These are phyloP conservation scores for Fusarium sp. DNA, from an alignment of 2,329 filamentous ascomycete species.

Conservation along the genomic window DNA sequence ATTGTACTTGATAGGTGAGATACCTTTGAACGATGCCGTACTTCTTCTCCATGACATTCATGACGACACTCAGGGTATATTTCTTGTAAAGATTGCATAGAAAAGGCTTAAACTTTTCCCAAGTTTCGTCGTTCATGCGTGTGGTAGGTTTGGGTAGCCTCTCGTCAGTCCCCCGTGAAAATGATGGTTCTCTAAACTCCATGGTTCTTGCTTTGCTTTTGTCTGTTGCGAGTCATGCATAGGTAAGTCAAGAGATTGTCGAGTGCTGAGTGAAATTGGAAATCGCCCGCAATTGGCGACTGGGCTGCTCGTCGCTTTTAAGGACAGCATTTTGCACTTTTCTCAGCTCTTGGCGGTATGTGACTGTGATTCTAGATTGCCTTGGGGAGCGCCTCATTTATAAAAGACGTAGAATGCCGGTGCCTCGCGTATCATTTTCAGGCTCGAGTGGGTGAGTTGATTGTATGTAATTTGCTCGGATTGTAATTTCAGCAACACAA, in stretches of 20 bases:
- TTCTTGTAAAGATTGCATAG: conserved; percentile 33
- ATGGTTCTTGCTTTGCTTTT: conserved; percentile 1
- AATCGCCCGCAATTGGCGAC: background rate
- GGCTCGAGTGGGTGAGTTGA: background rate
- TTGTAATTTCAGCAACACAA: conserved; percentile 19
- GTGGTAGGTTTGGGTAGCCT: conserved; percentile 27
- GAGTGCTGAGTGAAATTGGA: background rate
- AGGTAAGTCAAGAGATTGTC: background rate
- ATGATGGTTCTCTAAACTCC: conserved; percentile 12
- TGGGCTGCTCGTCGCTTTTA: conserved; percentile 14
- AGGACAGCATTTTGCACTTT: conserved; percentile 19
- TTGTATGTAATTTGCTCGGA: conserved; percentile 6
- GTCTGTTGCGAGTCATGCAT: background rate
- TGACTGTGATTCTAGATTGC: conserved; percentile 14
- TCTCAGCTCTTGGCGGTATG: background rate
- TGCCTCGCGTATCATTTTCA: conserved; percentile 11
- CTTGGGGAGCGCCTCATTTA: conserved; percentile 29
- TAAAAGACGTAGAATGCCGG: conserved; percentile 13
- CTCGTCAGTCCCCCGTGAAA: conserved; percentile 13
- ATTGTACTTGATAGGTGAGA: background rate
- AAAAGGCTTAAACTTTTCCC: conserved; percentile 33
- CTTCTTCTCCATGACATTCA: conserved; percentile 30
- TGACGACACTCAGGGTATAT: conserved; percentile 35
- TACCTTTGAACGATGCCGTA: conserved; percentile 35
- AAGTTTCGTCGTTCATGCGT: conserved; percentile 37